These are phyloP conservation scores for Oryza glumipatula DNA, from an alignment of 176 grass and related monocot species.

Conservation along the genomic window DNA sequence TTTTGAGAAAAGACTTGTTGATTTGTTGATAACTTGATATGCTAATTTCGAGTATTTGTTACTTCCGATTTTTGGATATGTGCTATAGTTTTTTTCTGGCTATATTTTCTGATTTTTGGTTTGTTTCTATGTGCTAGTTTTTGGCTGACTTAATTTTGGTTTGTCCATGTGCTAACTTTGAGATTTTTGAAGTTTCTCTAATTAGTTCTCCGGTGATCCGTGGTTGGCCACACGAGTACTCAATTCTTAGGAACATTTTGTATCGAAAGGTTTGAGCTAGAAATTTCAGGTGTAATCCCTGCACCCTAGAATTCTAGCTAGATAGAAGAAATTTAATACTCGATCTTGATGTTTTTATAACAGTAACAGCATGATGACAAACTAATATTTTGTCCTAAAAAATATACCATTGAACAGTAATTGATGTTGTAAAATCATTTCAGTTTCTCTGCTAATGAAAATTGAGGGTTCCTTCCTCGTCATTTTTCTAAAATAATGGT, in stretches of 20 bases:
- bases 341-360: not conserved
- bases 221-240: not conserved
- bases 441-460: not conserved
- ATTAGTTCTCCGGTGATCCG: not conserved
- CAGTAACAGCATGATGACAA: not conserved
- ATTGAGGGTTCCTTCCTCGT: not conserved
- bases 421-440: not conserved
- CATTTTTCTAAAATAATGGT: not conserved
- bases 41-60: not conserved
- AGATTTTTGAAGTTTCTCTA: not conserved
- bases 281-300: conserved; percentile 32
- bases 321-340: not conserved
- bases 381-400: not conserved
- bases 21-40: too few species aligned
- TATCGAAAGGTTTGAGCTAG: not conserved
- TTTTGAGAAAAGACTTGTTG: too few species aligned
- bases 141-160: conserved; percentile 1
- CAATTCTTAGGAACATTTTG: not conserved
- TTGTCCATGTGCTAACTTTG: not conserved
- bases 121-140: not conserved
- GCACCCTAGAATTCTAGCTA: not conserved
- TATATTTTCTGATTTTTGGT: conserved; percentile 14
- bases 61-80: conserved; percentile 1
- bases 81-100: not conserved
- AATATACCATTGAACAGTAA: too few species aligned